Evolutionary conservation across 164 flowering plant genomes (phyloP).

Genomic region (Aristolochia fimbriata): DNA sequence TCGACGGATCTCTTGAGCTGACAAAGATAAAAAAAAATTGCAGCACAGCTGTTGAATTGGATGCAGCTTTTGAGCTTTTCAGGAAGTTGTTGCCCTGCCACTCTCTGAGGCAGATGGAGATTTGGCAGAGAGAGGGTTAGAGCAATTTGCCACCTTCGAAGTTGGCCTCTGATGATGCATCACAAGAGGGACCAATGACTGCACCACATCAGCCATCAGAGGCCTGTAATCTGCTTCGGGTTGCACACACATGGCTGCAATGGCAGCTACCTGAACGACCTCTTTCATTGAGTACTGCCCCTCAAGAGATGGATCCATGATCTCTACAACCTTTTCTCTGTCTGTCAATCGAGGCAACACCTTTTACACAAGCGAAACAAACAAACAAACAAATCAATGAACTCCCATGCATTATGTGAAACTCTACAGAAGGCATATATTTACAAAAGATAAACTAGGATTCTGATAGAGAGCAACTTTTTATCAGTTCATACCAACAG

Average conservation of each 20-base stretch:
- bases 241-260: constrained; percentile 98
- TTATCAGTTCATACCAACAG: too few species aligned
- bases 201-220: constrained; percentile 91
- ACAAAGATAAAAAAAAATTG: too few species aligned
- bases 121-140: constrained; percentile 31
- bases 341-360: constrained; percentile 81
- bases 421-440: too few species aligned
- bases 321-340: constrained; percentile 73
- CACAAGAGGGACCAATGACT: constrained; percentile 81
- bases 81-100: neutral
- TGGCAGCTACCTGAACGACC: constrained; percentile 92
- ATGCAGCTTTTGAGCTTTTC: neutral
- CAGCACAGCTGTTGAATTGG: too few species aligned
- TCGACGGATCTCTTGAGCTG: too few species aligned
- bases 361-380: constrained; percentile 22
- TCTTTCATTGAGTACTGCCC: constrained; percentile 91
- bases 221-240: constrained; percentile 95
- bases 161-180: constrained; percentile 36
- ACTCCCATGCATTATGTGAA: too few species aligned
- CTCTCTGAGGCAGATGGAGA: constrained; percentile 23
- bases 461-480: too few species aligned
- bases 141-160: constrained; percentile 38
- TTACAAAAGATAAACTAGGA: too few species aligned
- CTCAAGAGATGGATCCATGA: constrained; percentile 86
- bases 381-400: neutral